A percentile compares a stretch with the other conserved stretches of the same genome.
These are phyloP conservation scores for Smittium mucronatum DNA, from an alignment of 371 early-diverging fungal species.

Conservation along the genomic window DNA sequence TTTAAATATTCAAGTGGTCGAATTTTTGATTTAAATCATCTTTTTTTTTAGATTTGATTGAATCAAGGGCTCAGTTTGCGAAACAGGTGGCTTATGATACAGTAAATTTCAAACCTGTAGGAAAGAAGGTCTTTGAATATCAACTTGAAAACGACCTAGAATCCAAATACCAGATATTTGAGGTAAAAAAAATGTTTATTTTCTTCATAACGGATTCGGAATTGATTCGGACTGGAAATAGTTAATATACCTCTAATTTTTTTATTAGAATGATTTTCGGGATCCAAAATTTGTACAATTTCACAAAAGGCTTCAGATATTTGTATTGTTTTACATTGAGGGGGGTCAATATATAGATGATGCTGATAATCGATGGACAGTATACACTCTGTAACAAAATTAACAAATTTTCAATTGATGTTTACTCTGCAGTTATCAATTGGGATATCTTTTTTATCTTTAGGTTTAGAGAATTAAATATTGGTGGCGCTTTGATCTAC, in stretches of 20 bases:
- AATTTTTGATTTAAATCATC: neutral
- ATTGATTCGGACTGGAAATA: too few species aligned
- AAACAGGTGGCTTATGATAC: constrained; percentile 44
- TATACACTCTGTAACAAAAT: constrained; percentile 38
- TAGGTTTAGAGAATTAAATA: constrained; percentile 26
- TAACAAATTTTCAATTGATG: neutral
- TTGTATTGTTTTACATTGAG: constrained; percentile 76
- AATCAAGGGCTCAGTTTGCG: constrained; percentile 46
- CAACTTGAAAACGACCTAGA: constrained; percentile 29
- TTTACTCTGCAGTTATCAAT: too few species aligned
- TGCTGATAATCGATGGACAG: constrained; percentile 71
- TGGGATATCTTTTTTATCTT: neutral
- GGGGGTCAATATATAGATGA: constrained; percentile 80
- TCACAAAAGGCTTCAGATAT: constrained; percentile 59
- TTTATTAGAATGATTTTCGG: constrained; percentile 45
- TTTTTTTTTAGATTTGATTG: constrained; percentile 34
- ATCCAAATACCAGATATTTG: constrained; percentile 58
- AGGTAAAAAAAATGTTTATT: too few species aligned
- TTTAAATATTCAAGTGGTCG: neutral
- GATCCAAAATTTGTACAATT: constrained; percentile 53
- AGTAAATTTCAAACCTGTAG: constrained; percentile 28
- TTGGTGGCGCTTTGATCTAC: constrained; percentile 34
- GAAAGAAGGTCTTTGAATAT: constrained; percentile 48
- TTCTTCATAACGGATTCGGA: too few species aligned
- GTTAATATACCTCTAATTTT: too few species aligned